Base-by-base conservation (phyloP, 495 filamentous ascomycete genomes). In the Lentithecium fluviatile region DNA sequence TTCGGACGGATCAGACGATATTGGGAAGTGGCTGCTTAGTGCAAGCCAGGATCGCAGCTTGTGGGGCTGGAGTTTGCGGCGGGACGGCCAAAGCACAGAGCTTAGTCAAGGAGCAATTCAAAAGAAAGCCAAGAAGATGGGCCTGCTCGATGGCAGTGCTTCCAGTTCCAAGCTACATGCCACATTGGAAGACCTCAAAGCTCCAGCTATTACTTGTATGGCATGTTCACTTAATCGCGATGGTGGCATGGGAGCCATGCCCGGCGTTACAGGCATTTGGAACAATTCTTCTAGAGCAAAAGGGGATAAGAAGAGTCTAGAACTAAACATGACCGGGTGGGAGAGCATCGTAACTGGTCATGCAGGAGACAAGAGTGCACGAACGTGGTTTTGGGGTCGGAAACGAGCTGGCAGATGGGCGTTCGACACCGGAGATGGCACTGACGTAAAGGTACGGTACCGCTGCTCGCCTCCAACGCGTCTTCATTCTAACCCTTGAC, bases 331-430 rank as follows among this genome's bases (percentile, higher is more conserved):
- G 67, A 94, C 91, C 2, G 94, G 94, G 13, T 97, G 94, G 93
- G 95, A 97, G 71, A 96, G 91, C 68, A 84, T 99, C 15, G 81
- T 99, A 0, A 99, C 94, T 11, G 92, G 89, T n/a, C 94, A 99
- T 73, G 83, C 84, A 62, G 83, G 87, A 17, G 93, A 97, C 64
- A 84, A 85, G 47, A 88, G 80, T 66, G 94, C 89, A 37, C 81
- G 94, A 40, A 96, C 92, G 21, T 99, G 94, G 94, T 97, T 97
- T 76, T 96, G 95, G 89, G 92, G 92, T 15, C 85, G 90, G 61
- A 96, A 92, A 69, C 84, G 87, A 64, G 91, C 92, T 40, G 94
- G 94, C 19, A 83, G 94, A 53, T 99, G 94, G 94, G 85, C 86
- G 1, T 91, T 97, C 63, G 85, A 88, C 61, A 96, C 91, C 1